These are phyloP conservation scores for Hypomontagnella monticulosa DNA, from an alignment of 495 filamentous ascomycete species.

Conservation along the genomic window DNA sequence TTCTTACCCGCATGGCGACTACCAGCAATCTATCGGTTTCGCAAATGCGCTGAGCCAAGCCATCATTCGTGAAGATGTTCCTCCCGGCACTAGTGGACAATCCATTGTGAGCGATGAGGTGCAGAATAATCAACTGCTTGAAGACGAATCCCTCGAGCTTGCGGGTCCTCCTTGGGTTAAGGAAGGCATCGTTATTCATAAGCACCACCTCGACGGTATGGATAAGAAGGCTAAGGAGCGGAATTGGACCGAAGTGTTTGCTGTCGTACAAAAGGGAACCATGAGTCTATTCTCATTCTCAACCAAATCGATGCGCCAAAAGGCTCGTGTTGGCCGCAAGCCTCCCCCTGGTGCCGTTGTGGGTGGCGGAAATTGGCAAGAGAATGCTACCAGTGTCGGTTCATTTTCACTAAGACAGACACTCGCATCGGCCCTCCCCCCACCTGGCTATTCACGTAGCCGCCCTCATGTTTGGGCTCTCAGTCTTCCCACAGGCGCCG, in stretches of 20 bases:
- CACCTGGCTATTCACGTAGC: constrained; percentile 90
- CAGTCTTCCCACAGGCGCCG: constrained; percentile 89
- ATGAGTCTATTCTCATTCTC: constrained; percentile 95
- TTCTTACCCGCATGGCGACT: constrained; percentile 84
- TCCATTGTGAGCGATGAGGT: constrained; percentile 62
- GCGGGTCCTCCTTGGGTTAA: constrained; percentile 97
- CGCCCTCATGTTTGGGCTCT: constrained; percentile 95
- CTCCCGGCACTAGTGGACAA: constrained; percentile 62
- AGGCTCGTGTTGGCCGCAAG: constrained; percentile 60
- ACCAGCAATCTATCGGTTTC: constrained; percentile 96
- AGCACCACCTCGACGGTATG: constrained; percentile 89
- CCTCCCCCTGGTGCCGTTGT: constrained; percentile 61
- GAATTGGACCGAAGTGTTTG: constrained; percentile 94
- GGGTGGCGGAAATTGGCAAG: constrained; percentile 96
- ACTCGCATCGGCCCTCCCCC: constrained; percentile 87
- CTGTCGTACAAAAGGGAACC: constrained; percentile 97
- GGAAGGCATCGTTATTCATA: constrained; percentile 94
- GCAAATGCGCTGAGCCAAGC: constrained; percentile 96
- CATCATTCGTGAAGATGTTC: constrained; percentile 90
- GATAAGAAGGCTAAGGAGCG: constrained; percentile 93
- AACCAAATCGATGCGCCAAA: constrained; percentile 76
- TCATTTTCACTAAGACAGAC: constrained; percentile 91
- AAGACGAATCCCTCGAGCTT: constrained; percentile 90
- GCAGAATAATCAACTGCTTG: constrained; percentile 74
- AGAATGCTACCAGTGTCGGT: constrained; percentile 87